Conservation (phyloP, 129 eudicot species). For the Helianthus tuberosus region DNA sequence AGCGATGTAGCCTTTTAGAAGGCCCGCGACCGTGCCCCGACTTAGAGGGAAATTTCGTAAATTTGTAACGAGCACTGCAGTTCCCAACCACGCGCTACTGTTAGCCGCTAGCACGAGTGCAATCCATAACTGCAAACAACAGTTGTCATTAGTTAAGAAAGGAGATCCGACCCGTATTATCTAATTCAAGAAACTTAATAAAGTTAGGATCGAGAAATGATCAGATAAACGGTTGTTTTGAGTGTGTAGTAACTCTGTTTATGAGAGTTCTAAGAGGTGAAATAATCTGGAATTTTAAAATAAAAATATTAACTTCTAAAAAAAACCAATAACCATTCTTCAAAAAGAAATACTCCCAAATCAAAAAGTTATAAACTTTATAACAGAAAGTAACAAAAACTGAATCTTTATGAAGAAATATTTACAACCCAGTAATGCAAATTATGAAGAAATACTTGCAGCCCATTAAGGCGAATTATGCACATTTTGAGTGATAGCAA, state of each 20-base stretch:
- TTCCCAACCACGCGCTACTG: conserved; percentile 90
- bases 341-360: no score
- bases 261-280: not conserved
- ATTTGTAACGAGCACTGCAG: conserved; percentile 94
- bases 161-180: not conserved
- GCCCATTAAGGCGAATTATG: no score
- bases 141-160: not conserved
- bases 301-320: no score
- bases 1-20: conserved; percentile 92
- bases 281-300: no score
- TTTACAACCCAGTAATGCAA: no score
- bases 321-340: no score
- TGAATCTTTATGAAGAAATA: no score
- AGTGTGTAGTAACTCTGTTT: not conserved
- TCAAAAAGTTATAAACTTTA: no score
- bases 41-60: conserved; percentile 91
- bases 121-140: conserved; percentile 64
- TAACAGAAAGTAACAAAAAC: no score
- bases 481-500: no score
- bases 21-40: conserved; percentile 93
- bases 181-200: no score
- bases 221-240: not conserved
- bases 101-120: conserved; percentile 83
- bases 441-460: no score
- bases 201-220: not conserved